Evolutionary conservation across 2,329 filamentous ascomycete genomes (phyloP).

Genomic region (Cryphonectria carpinicola): DNA sequence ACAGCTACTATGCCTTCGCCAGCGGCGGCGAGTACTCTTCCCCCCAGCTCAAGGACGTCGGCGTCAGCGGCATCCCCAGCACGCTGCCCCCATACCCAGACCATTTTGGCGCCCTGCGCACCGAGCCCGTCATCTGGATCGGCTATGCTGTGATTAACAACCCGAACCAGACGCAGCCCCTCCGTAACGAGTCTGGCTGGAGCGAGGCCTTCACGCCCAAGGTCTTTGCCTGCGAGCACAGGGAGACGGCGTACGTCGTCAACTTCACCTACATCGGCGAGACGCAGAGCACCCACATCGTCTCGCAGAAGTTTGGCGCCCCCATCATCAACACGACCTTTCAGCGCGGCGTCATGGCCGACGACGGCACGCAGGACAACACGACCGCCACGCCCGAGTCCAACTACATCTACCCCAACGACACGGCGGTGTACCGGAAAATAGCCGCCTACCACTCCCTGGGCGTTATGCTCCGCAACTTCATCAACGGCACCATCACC

Average conservation of each 20-base stretch:
- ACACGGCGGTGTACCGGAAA: conserved; percentile 38
- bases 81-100: conserved; percentile 35
- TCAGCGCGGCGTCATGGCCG: conserved; percentile 33
- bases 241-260: conserved; percentile 42
- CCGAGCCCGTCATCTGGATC: conserved; percentile 46
- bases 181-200: conserved; percentile 36
- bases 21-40: conserved; percentile 40
- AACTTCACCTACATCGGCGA: conserved; percentile 40
- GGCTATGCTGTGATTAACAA: conserved; percentile 38
- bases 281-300: conserved; percentile 36
- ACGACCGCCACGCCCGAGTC: conserved; percentile 38
- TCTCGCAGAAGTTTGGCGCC: conserved; percentile 33
- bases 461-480: conserved; percentile 38
- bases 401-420: conserved; percentile 39
- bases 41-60: conserved; percentile 36
- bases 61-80: conserved; percentile 38
- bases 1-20: conserved; percentile 40
- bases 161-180: conserved; percentile 31
- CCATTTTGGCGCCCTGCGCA: conserved; percentile 43
- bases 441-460: conserved; percentile 42
- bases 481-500: conserved; percentile 40
- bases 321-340: conserved; percentile 43
- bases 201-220: conserved; percentile 40
- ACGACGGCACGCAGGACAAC: conserved; percentile 44
- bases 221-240: conserved; percentile 44